Conservation (phyloP, 2,329 filamentous ascomycete genomes). For the Mycocentrospora acerina region DNA sequence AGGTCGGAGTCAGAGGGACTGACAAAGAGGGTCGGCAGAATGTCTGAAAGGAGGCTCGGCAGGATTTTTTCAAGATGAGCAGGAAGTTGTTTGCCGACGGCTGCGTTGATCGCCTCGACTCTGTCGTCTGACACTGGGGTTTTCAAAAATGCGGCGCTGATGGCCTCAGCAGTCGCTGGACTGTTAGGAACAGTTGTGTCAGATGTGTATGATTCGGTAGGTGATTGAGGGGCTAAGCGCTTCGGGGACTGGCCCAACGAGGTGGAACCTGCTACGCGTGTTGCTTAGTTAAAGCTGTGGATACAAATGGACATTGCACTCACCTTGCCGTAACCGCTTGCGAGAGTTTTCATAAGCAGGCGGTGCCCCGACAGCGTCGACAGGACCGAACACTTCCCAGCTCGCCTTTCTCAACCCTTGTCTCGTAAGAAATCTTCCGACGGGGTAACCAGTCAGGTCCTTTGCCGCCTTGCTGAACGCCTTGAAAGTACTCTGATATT, state of each 20-base stretch:
- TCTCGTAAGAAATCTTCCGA: slow-evolving; percentile 4
- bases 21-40: neutral
- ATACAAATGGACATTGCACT: neutral
- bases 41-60: neutral
- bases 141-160: neutral
- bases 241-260: slow-evolving; percentile 1
- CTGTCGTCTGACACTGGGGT: neutral
- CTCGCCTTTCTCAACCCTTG: slow-evolving; percentile 10
- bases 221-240: slow-evolving; percentile 1
- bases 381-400: slow-evolving; percentile 12
- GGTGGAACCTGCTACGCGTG: slow-evolving; percentile 1
- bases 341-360: slow-evolving; percentile 11
- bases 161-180: slow-evolving; percentile 6
- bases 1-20: neutral
- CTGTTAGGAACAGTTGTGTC: slow-evolving; percentile 11
- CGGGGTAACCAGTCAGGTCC: slow-evolving; percentile 5
- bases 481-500: slow-evolving; percentile 8
- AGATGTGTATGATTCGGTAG: slow-evolving; percentile 5
- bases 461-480: slow-evolving; percentile 11
- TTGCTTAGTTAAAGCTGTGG: neutral
- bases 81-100: neutral
- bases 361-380: slow-evolving; percentile 5
- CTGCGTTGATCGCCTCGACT: slow-evolving; percentile 2
- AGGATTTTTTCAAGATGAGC: neutral
- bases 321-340: slow-evolving; percentile 9